Evolutionary conservation across 2,329 filamentous ascomycete species (phyloP), one percentile per base, ranked within the genome.

Genomic region (Fusarium liriodendri): DNA sequence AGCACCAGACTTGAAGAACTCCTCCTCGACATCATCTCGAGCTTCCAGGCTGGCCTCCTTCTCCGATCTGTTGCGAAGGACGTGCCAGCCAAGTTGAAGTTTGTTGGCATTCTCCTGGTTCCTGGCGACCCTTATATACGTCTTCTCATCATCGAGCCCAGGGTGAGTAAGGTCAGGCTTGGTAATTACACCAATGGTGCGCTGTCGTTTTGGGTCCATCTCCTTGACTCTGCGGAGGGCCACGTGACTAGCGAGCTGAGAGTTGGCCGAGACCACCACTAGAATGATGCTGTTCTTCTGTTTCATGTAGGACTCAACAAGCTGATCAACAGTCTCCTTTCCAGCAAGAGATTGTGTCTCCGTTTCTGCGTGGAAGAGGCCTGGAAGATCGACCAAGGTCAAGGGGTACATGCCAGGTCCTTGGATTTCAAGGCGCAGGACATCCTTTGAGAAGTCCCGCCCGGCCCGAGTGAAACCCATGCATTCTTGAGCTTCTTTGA

Each of bases 221-320:
- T 81, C 74, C 20, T 82, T 80, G 4, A 83, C 85, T 14, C 85
- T 81, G 0, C 84, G 79, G 0, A 90, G 78, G 6, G 92, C 85
- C 6, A 80, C 80, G 64, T 92, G 90, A 45, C 86, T 86, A 13
- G 86, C 85, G 33, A 86, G 84, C 47, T 90, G 85, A 16, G 82
- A 81, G 38, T 83, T 86, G 1, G 88, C 88, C 0, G 85, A 83
- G 2, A 90, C 80, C 0, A 90, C 84, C 0, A 88, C 87, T 0
- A 92, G 80, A 2, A 92, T 89, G 63, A 93, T 89, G 74, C 85
- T 92, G n/a, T 89, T 85, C 14, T 82, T 77, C 32, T 87, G 84
- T n/a, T 76, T 75, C 84, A 93, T 90, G 73, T 93, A 93, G 0
- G 80, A 79, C 3, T 86, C 77, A 0, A 87, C 84, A 0, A 87